Conservation (phyloP, 495 filamentous ascomycete genomes). For the Penicillium malachiteum region DNA sequence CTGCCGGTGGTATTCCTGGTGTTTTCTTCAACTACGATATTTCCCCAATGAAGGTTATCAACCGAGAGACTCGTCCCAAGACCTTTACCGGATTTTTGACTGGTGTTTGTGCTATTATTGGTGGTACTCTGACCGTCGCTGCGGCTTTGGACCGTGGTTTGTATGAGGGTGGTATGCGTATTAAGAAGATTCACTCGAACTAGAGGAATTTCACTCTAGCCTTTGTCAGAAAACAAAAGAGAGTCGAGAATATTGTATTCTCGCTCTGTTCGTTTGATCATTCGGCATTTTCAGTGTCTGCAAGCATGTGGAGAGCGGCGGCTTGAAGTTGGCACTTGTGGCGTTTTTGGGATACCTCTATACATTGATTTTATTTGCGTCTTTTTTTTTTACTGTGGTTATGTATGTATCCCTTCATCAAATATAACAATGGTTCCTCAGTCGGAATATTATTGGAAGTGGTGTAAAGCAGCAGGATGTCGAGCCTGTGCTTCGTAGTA, state of each 20-base stretch:
- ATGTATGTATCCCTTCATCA: conserved; percentile 15
- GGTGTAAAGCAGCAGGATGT: no score
- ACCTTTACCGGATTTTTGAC: conserved; percentile 87
- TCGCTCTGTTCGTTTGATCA: neutral
- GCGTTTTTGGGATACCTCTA: conserved; percentile 34
- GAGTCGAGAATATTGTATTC: neutral
- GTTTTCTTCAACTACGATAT: conserved; percentile 99
- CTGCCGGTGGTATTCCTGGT: conserved; percentile 86
- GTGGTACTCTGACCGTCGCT: conserved; percentile 92
- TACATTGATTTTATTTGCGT: conserved; percentile 19
- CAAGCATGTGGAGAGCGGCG: conserved; percentile 6
- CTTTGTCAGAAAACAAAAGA: neutral
- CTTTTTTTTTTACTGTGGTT: conserved; percentile 8
- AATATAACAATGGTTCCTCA: neutral
- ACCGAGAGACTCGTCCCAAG: conserved; percentile 85
- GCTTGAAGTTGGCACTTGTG: conserved; percentile 23
- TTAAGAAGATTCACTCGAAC: conserved; percentile 78
- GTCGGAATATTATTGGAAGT: no score
- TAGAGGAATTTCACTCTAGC: conserved; percentile 11
- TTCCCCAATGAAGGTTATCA: conserved; percentile 99
- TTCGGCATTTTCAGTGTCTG: neutral
- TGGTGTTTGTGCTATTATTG: conserved; percentile 90
- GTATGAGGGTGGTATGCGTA: conserved; percentile 79
- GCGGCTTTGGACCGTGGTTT: conserved; percentile 88
- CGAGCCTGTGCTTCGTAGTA: no score